Percentiles rank a stretch among this genome's conserved stretches.
Conservation (phyloP, 1,284 basidiomycete species). For the Golubevia pallescens region DNA sequence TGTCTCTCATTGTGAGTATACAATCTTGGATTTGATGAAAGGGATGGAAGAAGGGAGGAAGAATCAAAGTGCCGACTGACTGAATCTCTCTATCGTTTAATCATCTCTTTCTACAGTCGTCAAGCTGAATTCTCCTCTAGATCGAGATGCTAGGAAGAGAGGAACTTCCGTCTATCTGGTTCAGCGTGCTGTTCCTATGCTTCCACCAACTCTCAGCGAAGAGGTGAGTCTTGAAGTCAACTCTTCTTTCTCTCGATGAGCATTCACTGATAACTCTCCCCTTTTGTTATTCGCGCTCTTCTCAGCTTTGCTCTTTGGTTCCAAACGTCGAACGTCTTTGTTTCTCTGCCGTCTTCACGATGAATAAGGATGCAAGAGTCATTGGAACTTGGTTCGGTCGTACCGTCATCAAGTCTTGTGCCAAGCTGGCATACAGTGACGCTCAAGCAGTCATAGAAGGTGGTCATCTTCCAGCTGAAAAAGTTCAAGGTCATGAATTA, state of each 20-base stretch:
- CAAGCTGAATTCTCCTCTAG: conserved; percentile 46
- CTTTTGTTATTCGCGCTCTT: too few relatives aligned
- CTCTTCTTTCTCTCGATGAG: too few relatives aligned
- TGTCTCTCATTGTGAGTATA: conserved; percentile 36
- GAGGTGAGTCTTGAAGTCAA: conserved; percentile 14
- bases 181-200: conserved; percentile 48
- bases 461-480: conserved; percentile 68
- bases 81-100: too few relatives aligned
- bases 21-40: neutral
- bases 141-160: conserved; percentile 57
- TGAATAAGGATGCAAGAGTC: conserved; percentile 42
- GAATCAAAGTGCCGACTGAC: too few relatives aligned
- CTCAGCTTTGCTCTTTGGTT: conserved; percentile 41
- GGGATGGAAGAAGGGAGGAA: too few relatives aligned
- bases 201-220: conserved; percentile 49
- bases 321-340: conserved; percentile 43
- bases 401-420: conserved; percentile 73
- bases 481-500: conserved; percentile 2
- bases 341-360: conserved; percentile 42
- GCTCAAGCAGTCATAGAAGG: conserved; percentile 84
- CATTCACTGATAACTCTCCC: too few relatives aligned
- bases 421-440: conserved; percentile 81
- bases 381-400: conserved; percentile 49
- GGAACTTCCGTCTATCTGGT: conserved; percentile 54
- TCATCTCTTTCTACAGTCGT: conserved; percentile 13